Evolutionary conservation across 2,329 filamentous ascomycete species (phyloP).

Genomic region (Fusarium fracticaudum): DNA sequence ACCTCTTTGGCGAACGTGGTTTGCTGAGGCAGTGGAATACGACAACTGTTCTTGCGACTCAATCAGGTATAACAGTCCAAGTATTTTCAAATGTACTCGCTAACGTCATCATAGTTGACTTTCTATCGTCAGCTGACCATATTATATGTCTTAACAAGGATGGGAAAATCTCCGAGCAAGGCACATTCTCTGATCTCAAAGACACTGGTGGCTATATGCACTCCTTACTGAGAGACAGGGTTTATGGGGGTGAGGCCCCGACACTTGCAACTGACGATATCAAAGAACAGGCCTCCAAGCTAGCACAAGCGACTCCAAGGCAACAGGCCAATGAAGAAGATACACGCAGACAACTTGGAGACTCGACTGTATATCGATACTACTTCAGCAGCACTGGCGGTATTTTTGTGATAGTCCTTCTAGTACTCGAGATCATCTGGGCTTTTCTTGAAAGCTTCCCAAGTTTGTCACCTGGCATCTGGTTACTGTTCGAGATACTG

Average conservation of each 20-base stretch:
- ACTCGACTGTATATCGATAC: slow-evolving; percentile 42
- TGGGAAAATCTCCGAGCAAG: slow-evolving; percentile 44
- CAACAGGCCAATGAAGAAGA: slow-evolving; percentile 18
- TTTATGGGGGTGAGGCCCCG: background rate
- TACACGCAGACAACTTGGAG: slow-evolving; percentile 43
- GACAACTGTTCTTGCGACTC: slow-evolving; percentile 52
- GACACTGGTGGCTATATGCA: slow-evolving; percentile 14
- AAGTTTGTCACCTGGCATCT: slow-evolving; percentile 26
- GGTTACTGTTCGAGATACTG: background rate
- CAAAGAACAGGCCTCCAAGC: background rate
- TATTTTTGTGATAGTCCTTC: slow-evolving; percentile 30
- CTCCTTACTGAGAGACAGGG: background rate
- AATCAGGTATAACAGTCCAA: slow-evolving; percentile 34
- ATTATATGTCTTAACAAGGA: slow-evolving; percentile 33
- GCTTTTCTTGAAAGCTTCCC: slow-evolving; percentile 45
- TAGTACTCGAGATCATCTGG: slow-evolving; percentile 39
- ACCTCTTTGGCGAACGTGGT: slow-evolving; percentile 42
- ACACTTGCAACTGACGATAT: background rate
- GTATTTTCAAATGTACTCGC: background rate
- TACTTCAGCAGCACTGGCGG: slow-evolving; percentile 45
- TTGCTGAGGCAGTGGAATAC: slow-evolving; percentile 43
- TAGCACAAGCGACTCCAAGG: slow-evolving; percentile 9
- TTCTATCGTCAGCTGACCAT: slow-evolving; percentile 40
- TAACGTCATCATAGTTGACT: slow-evolving; percentile 41
- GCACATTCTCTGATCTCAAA: slow-evolving; percentile 40